Evolutionary conservation across 148 eudicot genomes (phyloP), one percentile per base, ranked within the genome.

Genomic region (Pharnaceum exiguum): DNA sequence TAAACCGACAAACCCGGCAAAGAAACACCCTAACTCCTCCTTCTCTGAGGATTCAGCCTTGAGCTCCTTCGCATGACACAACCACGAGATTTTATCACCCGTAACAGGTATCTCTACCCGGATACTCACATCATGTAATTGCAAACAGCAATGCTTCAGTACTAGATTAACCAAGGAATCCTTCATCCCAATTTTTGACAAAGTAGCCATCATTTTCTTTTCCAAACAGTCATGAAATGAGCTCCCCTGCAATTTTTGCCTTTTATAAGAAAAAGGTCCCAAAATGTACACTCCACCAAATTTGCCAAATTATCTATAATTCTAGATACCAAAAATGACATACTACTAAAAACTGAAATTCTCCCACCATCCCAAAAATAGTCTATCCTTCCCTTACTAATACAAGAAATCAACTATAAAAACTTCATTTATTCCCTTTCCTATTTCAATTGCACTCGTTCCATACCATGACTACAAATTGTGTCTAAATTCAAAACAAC

Each of bases 171-270:
- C 59, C 45, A 82, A 26, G 40, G 83, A 83, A 60, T 57, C 70
- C 62, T 55, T 73, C 19, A 67, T 37, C 74, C 71, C 43, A 45
- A 58, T 69, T 66, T 59, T 59, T 10, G 63, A 53, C 42, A 68
- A 52, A 35, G 65, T 48, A 28, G 36, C 61, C n/a, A 27, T 71
- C 29, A 80, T 62, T 48, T 81, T 55, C 49, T 57, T 88, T 67
- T 80, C 77, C 68, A 93, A 33, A 50, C 63, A 68, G 51, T 70
- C 83, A 77, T 88, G 94, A 69, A 93, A 51, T 40, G 74, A 67
- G 63, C 71, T 71, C 38, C 96, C 99, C 99, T 93, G 83, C 69
- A 70, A 83, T 74, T 46, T 44, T 5, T 52, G 10, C 46, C 19
- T 29, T 42, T 12, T 42, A 52, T 23, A 46, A 71, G 50, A 19